Evolutionary conservation across 2,329 filamentous ascomycete species (phyloP), one percentile per base, ranked within the genome.

Genomic region (Penicillium sp.): DNA sequence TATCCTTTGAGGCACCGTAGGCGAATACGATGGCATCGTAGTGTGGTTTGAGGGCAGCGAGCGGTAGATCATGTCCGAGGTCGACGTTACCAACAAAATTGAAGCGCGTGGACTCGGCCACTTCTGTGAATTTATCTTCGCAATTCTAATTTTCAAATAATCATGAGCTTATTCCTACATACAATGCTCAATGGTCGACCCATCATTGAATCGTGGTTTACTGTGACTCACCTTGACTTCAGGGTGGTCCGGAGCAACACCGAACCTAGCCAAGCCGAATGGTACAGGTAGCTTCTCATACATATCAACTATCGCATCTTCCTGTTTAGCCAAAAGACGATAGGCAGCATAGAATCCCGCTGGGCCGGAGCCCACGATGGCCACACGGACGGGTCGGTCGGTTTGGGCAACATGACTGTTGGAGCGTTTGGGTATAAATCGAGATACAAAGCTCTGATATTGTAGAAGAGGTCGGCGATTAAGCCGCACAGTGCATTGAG

Each of bases 231-330:
- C 91, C 86, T 99, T 99, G 65, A 99, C 94, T 78, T 99, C 93
- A 0, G 94, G 93, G 76, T 99, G 94, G 73, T 99, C 94, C 6
- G 94, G 94, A n/a, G 94, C 96, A 58, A 99, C 94, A 9, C 94
- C 94, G 70, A 94, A 96, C 55, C 94, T 84, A 49, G 96, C 93
- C 55, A 99, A 82, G 1, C 94, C 94, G 71, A 91, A 99, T 0
- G 94, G 94, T 4, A 96, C 92, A 0, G 94, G 94, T 39, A 97
- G 78, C 29, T 91, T 86, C 77, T 99, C 94, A 71, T 96, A 99
- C 93, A 99, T 97, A 75, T 97, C 93, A 23, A 99, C 83, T 50
- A 84, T 82, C 0, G 88, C 87, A 70, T 87, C 80, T 23, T 86
- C 81, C 38, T 94, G 82, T 68, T 87, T 90, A 53, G 85, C 84